Conservation (phyloP, 176 grass and related monocot species). For the Oryza rufipogon region DNA sequence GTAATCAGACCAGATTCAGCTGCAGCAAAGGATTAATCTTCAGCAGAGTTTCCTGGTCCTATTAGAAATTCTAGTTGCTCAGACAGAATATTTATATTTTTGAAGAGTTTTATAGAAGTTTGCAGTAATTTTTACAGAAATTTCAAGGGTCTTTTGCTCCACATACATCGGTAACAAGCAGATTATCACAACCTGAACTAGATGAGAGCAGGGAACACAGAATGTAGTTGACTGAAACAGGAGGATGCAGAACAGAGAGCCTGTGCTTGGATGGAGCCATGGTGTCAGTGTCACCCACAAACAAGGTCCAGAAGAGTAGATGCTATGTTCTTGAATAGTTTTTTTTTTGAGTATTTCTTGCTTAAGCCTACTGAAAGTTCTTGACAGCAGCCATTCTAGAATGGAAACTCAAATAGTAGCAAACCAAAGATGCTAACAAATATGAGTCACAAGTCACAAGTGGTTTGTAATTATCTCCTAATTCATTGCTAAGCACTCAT, state of each 20-base stretch:
- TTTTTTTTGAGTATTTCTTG: neutral
- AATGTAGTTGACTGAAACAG: neutral
- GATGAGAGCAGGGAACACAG: neutral
- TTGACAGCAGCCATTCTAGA: neutral
- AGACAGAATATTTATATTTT: neutral
- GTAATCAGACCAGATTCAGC: neutral
- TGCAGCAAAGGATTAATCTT: neutral
- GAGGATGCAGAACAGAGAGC: neutral
- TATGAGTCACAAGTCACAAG: neutral
- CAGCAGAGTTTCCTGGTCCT: too few relatives aligned
- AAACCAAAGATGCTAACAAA: neutral
- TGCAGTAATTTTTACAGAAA: slow-evolving; percentile 4
- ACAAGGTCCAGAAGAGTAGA: neutral
- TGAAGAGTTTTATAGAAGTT: neutral
- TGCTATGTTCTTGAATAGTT: neutral
- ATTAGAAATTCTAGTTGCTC: neutral
- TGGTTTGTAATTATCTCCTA: neutral
- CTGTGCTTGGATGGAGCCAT: neutral
- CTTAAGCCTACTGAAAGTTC: neutral
- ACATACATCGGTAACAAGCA: neutral
- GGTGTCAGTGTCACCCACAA: too few relatives aligned
- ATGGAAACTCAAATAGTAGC: neutral
- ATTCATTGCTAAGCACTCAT: neutral
- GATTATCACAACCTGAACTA: neutral
- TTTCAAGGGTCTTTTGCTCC: neutral